phyloP scores from a whole-genome alignment of 441 rosid genomes.

The Gossypium gossypioides region DNA sequence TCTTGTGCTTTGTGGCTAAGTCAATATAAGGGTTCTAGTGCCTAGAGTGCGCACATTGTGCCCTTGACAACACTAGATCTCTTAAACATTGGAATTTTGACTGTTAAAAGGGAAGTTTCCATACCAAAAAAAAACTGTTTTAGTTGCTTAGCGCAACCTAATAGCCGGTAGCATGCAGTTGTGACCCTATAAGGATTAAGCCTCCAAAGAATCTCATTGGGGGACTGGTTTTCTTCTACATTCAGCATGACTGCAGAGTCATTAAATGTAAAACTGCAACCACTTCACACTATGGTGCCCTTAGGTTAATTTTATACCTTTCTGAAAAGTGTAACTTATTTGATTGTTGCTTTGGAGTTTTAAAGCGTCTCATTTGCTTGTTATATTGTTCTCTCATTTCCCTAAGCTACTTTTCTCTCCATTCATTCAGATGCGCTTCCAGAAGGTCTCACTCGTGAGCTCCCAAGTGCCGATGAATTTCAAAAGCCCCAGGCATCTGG shows the following conservation, averaged over 20 bases:
- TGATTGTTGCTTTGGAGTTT: background rate
- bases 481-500: conserved; percentile 32
- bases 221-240: background rate
- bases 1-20: too few species aligned
- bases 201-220: background rate
- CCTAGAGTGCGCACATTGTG: too few species aligned
- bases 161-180: background rate
- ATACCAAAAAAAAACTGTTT: background rate
- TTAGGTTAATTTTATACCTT: too few species aligned
- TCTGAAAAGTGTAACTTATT: background rate
- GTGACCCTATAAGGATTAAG: background rate
- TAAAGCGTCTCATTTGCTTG: background rate
- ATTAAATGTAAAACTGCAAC: too few species aligned
- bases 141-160: background rate
- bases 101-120: background rate
- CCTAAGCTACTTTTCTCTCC: background rate
- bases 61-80: too few species aligned
- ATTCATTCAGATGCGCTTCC: conserved; percentile 53
- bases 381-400: background rate
- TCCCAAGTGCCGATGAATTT: conserved; percentile 66
- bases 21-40: too few species aligned
- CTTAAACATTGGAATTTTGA: background rate
- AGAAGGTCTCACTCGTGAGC: conserved; percentile 76
- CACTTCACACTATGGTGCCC: too few species aligned
- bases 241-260: background rate